Base-by-base conservation (phyloP, 345 rosid species). In the Salix brachista region DNA sequence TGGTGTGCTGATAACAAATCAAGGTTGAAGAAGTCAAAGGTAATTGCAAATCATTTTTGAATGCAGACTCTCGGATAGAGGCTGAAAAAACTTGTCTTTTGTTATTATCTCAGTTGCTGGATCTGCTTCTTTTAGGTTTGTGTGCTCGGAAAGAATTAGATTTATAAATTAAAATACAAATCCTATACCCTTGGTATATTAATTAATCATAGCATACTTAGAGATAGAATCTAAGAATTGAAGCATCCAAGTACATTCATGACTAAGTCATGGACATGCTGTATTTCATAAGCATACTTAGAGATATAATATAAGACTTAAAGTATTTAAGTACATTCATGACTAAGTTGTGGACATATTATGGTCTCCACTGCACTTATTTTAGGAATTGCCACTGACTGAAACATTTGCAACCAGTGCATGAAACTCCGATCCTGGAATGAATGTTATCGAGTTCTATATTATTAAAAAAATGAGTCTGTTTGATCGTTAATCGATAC, bases 1-100 rank as follows among this genome's bases (percentile, higher is more conserved):
- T 96, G 98, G 99, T 96, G 99, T 79, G 84, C 90, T 71, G 99
- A 96, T 67, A 93, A 93, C 81, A 96, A 88, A 80, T 87, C 96
- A 25, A 86, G 94, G 83, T 85, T 96, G 92, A 96, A 91, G 85
- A 96, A 96, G 83, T 90, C 94, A 34, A 96, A 96, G 96, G 99
- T 93, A 77, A 16, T 21, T 36, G 32, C 30, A 13, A 17, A 8
- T 54, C 28, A 30, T 7, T 6, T 36, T 7, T 34, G 48, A 39
- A 8, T 67, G 71, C 25, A 11, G 3, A 39, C 13, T 37, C 7
- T 67, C 13, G 23, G 48, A 39, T 37, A 64, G 7, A 64, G 28
- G 28, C 67, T 5, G 12, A 6, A 17, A 64, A 4, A 4, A 30
- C 14, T 64, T 64, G 67, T 19, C 36, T 0, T 0, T 54, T 19